Evolutionary conservation across 2,329 filamentous ascomycete genomes (phyloP).

Genomic region (Hansfordia pulvinata): DNA sequence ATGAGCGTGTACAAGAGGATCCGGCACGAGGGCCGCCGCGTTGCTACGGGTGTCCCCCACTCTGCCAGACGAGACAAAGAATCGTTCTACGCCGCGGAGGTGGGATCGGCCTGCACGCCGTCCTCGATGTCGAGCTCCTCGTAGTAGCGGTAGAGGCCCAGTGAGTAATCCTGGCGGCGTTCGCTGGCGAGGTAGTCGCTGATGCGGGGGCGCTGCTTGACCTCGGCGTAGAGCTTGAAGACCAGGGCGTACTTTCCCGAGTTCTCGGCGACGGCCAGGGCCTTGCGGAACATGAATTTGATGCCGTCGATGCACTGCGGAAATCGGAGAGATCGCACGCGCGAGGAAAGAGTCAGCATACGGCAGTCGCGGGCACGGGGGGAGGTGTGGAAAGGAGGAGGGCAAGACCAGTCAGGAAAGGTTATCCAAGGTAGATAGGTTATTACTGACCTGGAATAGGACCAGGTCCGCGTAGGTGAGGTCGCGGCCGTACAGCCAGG

Average conservation of each 20-base stretch:
- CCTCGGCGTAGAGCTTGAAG: constrained; percentile 49
- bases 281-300: constrained; percentile 57
- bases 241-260: constrained; percentile 44
- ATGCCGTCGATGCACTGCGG: constrained; percentile 41
- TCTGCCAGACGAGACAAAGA: no score
- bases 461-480: constrained; percentile 63
- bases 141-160: constrained; percentile 61
- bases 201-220: constrained; percentile 49
- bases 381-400: neutral
- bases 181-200: constrained; percentile 57
- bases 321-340: no score
- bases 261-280: constrained; percentile 38
- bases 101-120: no score
- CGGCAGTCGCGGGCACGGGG: no score
- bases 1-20: no score
- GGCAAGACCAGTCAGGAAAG: no score
- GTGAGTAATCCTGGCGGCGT: constrained; percentile 43
- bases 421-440: neutral
- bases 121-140: constrained; percentile 51
- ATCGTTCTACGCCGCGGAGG: no score
- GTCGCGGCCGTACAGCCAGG: constrained; percentile 51
- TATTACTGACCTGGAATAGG: constrained; percentile 48
- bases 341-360: constrained; percentile 1
- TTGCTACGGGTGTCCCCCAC: no score
- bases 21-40: no score